Percentiles rank a stretch among this genome's conserved stretches.
phyloP scores from a whole-genome alignment of 257 asterid species.

The Haberlea rhodopensis region DNA sequence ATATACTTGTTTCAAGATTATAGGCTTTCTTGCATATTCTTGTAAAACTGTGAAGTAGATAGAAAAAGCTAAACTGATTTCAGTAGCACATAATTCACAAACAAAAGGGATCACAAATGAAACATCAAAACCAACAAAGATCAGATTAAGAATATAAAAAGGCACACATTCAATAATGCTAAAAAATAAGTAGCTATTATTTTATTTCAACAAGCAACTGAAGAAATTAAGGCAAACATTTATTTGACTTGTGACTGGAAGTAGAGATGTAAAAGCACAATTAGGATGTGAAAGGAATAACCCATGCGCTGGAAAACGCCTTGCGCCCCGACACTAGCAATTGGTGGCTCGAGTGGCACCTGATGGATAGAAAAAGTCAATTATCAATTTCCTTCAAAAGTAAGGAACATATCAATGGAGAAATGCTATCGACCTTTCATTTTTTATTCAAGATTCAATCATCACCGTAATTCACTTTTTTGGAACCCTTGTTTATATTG shows the following conservation, averaged over 20 bases:
- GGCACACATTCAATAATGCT: slow-evolving; percentile 3
- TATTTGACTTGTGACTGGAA: neutral
- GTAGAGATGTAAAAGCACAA: slow-evolving; percentile 20
- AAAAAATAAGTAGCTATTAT: neutral
- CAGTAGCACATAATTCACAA: neutral
- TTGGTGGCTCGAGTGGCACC: slow-evolving; percentile 61
- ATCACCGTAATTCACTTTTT: slow-evolving; percentile 51
- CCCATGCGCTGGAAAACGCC: slow-evolving; percentile 66
- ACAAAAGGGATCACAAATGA: slow-evolving; percentile 1
- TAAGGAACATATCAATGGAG: slow-evolving; percentile 17
- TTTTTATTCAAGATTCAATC: slow-evolving; percentile 47
- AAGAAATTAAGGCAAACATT: neutral
- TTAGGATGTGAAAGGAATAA: slow-evolving; percentile 32
- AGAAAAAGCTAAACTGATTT: neutral
- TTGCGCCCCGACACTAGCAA: slow-evolving; percentile 46
- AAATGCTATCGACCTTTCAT: slow-evolving; percentile 73
- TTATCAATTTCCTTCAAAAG: slow-evolving; percentile 12
- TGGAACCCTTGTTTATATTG: slow-evolving; percentile 44
- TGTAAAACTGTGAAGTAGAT: neutral
- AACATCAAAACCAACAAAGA: neutral
- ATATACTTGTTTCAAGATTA: too few relatives aligned
- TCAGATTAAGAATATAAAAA: slow-evolving; percentile 3
- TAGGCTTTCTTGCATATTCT: too few relatives aligned
- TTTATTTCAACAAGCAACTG: neutral
- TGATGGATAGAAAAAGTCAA: slow-evolving; percentile 31